Evolutionary conservation across 257 asterid species (phyloP), one percentile per base, ranked within the genome.

Genomic region (Fraxinus pennsylvanica): DNA sequence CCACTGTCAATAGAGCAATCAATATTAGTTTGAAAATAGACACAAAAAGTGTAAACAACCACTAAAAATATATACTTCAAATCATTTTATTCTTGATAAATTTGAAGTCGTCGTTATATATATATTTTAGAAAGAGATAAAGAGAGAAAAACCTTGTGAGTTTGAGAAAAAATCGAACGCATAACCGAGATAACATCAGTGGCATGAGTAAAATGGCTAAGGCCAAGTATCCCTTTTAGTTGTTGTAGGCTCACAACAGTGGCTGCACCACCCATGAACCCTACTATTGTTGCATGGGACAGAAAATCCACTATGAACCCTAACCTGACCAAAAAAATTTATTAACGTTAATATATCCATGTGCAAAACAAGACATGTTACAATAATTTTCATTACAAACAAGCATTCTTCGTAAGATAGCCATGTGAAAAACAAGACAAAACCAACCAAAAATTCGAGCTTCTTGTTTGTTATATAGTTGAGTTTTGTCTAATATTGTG

Each of bases 221-320:
- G 91, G 0, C 98, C 99, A 6, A 96, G 80, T 0, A 96, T 38
- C 25, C 98, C 96, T 78, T 92, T 96, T 0, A 96, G 76, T 80
- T 96, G 99, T 68, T 96, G 99, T 0, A 96, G 86, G 78, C 88
- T 84, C 39, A 96, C 98, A 3, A 95, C 98, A 22, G 99, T 95
- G 0, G 98, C 99, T 1, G 99, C 97, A 50, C 99, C 99, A 0
- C 86, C 94, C 99, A 93, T 95, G 91, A 95, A 95, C 63, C 98
- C 98, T 35, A 95, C 97, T 50, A 95, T 95, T 0, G 98, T 93
- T 77, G 99, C 97, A 83, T 95, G 98, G 50, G 99, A 95, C n/a
- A 95, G 87, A 81, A 95, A 95, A 84, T 95, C 99, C 74, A 93
- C 99, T 0, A 95, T 87, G 59, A 95, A 95, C 84, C 99, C 99